Conservation (phyloP, 2,329 filamentous ascomycete genomes). For the Sclerotinia spermophila region DNA sequence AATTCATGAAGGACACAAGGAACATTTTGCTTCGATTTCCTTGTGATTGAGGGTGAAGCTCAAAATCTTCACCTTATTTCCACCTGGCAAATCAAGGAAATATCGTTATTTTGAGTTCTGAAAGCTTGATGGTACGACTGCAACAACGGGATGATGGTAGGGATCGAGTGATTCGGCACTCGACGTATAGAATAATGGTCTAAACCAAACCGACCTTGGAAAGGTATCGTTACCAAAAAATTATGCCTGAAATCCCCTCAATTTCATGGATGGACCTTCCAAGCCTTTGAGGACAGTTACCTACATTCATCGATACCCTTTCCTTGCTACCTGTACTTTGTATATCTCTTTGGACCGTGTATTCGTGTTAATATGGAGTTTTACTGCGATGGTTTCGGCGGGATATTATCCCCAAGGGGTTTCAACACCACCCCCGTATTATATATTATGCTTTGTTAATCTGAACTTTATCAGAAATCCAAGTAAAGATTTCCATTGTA, state of each 20-base stretch:
- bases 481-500: neutral
- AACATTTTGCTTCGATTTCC: neutral
- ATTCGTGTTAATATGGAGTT: neutral
- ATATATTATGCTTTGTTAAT: neutral
- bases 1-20: neutral
- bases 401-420: neutral
- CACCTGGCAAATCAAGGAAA: neutral
- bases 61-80: neutral
- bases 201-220: neutral
- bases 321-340: neutral
- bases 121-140: neutral
- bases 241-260: neutral
- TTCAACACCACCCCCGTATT: neutral
- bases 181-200: neutral
- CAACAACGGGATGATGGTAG: neutral
- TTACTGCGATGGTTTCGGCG: neutral
- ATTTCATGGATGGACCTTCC: constrained; percentile 4
- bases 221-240: neutral
- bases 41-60: neutral
- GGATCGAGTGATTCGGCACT: constrained; percentile 5
- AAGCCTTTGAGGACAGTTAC: neutral
- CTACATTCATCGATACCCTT: neutral
- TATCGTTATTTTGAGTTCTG: neutral
- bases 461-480: neutral
- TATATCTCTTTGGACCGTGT: neutral